Evolutionary conservation across 208 protist species (phyloP).

Genomic region (Trypanosoma conorhini): DNA sequence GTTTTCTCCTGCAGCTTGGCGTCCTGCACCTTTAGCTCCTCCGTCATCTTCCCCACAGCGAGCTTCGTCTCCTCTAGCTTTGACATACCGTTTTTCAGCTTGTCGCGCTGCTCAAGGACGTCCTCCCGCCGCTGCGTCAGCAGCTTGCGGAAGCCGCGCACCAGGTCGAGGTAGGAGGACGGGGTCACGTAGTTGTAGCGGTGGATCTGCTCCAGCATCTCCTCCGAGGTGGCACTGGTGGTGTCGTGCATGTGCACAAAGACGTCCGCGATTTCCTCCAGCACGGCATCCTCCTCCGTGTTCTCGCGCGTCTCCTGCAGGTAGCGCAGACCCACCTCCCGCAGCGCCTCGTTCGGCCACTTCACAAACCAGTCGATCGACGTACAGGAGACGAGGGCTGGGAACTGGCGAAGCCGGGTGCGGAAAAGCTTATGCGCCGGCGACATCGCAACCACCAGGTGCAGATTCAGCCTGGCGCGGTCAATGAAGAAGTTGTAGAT

Average conservation of each 20-base stretch:
- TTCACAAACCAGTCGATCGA: slow-evolving; percentile 99
- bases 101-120: slow-evolving; percentile 96
- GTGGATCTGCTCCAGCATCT: slow-evolving; percentile 94
- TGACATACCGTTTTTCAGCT: slow-evolving; percentile 94
- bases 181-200: slow-evolving; percentile 98
- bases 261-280: slow-evolving; percentile 81
- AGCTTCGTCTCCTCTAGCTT: slow-evolving; percentile 94
- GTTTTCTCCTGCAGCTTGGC: slow-evolving; percentile 87
- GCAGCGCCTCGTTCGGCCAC: slow-evolving; percentile 98
- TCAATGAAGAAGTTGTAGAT: slow-evolving; percentile 98
- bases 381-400: slow-evolving; percentile 97
- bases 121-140: slow-evolving; percentile 93
- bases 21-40: slow-evolving; percentile 90
- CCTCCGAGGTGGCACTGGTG: slow-evolving; percentile 78
- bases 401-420: slow-evolving; percentile 97
- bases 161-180: slow-evolving; percentile 97
- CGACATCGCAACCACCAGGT: slow-evolving; percentile 98
- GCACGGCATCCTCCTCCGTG: slow-evolving; percentile 85
- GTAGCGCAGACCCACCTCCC: slow-evolving; percentile 91
- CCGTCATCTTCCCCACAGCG: slow-evolving; percentile 89
- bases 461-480: slow-evolving; percentile 93
- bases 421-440: slow-evolving; percentile 96
- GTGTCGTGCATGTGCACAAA: slow-evolving; percentile 95
- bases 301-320: slow-evolving; percentile 84
- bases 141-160: slow-evolving; percentile 95